Conservation (phyloP, 331 rosid species). For the Malus hybrid region DNA sequence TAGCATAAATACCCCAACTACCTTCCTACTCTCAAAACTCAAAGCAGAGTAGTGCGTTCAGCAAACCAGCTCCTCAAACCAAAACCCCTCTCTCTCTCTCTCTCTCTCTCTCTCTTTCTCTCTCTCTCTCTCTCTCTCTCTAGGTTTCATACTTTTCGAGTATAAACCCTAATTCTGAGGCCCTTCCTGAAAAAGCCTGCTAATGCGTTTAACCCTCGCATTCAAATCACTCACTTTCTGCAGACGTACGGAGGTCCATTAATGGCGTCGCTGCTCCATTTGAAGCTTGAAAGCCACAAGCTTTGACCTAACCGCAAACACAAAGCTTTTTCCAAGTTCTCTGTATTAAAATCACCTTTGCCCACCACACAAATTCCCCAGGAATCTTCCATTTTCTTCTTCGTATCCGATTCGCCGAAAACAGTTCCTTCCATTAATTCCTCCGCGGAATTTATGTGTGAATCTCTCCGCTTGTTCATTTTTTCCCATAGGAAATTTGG, state of each 20-base stretch:
- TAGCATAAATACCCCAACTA: slow-evolving; percentile 54
- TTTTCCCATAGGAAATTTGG: not conserved
- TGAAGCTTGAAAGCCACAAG: not conserved
- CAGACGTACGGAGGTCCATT: slow-evolving; percentile 6
- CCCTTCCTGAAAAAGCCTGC: slow-evolving; percentile 21
- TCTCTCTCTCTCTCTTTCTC: not conserved
- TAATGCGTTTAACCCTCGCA: slow-evolving; percentile 17
- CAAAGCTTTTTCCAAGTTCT: not conserved
- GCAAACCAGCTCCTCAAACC: not conserved
- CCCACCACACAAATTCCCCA: not conserved
- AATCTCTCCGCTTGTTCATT: not conserved
- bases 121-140: not conserved
- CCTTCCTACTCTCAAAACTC: slow-evolving; percentile 18
- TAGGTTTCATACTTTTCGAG: not conserved
- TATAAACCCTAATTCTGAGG: slow-evolving; percentile 18
- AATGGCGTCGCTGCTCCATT: slow-evolving; percentile 12
- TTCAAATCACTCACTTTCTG: slow-evolving; percentile 18
- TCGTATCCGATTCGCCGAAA: not conserved
- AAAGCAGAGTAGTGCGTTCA: not conserved
- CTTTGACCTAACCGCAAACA: not conserved
- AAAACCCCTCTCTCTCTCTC: slow-evolving; percentile 3
- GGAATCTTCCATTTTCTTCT: not conserved
- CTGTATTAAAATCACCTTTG: not conserved
- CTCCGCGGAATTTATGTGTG: not conserved
- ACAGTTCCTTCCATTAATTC: not conserved